Evolutionary conservation across 192 early-diverging fungal genomes (phyloP).

Genomic region (Coemansia nantahalensis): DNA sequence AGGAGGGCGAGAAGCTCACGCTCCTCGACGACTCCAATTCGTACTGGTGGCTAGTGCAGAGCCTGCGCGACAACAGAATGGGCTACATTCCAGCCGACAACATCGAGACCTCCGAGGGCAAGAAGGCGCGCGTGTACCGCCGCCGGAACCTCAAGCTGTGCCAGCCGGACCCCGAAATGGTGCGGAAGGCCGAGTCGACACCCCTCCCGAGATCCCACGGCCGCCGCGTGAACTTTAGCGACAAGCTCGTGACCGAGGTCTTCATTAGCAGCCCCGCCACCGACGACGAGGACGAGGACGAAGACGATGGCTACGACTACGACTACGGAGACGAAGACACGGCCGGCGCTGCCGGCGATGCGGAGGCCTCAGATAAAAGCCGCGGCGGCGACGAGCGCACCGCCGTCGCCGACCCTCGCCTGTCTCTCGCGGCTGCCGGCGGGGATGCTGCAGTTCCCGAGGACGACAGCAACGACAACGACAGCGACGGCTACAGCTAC

Average conservation of each 20-base stretch:
- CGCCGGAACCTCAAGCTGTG: slow-evolving; percentile 58
- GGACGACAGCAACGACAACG: slow-evolving; percentile 7
- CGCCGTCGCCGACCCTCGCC: too few species aligned
- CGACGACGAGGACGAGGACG: slow-evolving; percentile 38
- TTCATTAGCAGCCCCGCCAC: slow-evolving; percentile 30
- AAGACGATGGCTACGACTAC: slow-evolving; percentile 38
- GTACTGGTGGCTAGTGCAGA: slow-evolving; percentile 71
- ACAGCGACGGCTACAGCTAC: slow-evolving; percentile 37
- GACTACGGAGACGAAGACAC: slow-evolving; percentile 19
- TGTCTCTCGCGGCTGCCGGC: too few species aligned
- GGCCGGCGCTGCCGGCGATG: slow-evolving; percentile 9
- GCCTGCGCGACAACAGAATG: slow-evolving; percentile 59
- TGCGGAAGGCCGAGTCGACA: neutral
- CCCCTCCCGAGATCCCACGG: slow-evolving; percentile 18
- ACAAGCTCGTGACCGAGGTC: slow-evolving; percentile 38
- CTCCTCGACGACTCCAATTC: slow-evolving; percentile 75
- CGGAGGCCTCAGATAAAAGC: too few species aligned
- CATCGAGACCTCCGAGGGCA: slow-evolving; percentile 60
- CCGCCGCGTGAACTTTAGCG: slow-evolving; percentile 37
- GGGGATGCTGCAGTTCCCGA: neutral
- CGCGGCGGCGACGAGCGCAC: slow-evolving; percentile 7
- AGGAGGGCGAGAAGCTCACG: slow-evolving; percentile 67
- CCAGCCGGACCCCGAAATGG: slow-evolving; percentile 41
- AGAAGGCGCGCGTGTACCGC: slow-evolving; percentile 68
- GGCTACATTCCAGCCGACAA: slow-evolving; percentile 82